Evolutionary conservation across 108 stramenopile genomes (phyloP).

Genomic region (Schizochytrium sp.): DNA sequence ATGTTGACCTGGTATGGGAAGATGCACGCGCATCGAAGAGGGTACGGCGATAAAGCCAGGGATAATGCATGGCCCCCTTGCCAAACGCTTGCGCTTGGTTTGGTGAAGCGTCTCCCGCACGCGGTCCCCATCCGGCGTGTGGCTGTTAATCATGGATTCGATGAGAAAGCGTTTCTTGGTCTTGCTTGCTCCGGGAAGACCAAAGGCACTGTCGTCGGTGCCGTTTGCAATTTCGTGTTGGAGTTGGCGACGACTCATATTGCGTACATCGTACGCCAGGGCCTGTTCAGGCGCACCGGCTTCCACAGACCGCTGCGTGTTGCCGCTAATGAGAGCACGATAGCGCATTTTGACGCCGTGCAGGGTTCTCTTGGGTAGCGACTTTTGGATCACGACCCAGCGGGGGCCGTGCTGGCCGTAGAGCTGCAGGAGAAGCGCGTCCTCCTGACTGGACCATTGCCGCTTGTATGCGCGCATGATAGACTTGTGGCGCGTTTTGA

Average conservation of each 20-base stretch:
- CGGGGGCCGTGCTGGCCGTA: not conserved
- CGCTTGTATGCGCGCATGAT: not conserved
- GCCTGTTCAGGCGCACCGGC: not conserved
- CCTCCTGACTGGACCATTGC: slow-evolving; percentile 6
- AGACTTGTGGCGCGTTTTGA: not conserved
- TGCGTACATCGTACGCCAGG: not conserved
- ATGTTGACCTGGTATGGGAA: not conserved
- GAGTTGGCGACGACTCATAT: not conserved
- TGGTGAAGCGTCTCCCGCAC: not conserved
- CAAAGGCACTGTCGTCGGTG: no score
- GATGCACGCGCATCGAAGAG: not conserved
- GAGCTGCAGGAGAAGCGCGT: not conserved
- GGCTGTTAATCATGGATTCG: not conserved
- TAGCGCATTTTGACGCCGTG: not conserved
- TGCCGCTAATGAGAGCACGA: not conserved
- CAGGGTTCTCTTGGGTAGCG: not conserved
- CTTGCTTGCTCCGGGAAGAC: not conserved
- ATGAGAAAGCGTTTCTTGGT: not conserved
- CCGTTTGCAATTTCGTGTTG: not conserved
- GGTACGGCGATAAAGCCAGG: not conserved
- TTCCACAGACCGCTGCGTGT: not conserved
- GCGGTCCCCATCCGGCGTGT: not conserved
- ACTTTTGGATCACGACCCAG: not conserved
- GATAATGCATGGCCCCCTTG: not conserved
- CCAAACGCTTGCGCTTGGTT: not conserved